phyloP scores from a whole-genome alignment of 306 rosid genomes.

The Alnus rubra region DNA sequence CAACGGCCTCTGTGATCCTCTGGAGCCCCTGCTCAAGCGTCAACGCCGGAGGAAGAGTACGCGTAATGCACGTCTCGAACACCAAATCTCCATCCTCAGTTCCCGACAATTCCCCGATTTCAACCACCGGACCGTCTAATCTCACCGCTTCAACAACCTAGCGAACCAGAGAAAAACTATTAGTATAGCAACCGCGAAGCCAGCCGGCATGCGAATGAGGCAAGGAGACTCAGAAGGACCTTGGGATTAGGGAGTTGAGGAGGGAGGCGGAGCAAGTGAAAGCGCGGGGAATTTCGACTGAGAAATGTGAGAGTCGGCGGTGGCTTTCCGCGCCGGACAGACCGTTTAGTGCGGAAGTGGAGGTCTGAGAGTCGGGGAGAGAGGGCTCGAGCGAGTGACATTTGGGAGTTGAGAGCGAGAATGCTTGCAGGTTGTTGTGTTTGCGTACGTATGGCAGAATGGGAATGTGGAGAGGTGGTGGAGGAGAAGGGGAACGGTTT shows the following conservation, averaged over 20 bases:
- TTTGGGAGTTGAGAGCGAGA: background rate
- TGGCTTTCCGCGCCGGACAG: constrained; percentile 1
- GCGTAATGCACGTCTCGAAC: constrained; percentile 70
- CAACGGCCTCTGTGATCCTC: constrained; percentile 60
- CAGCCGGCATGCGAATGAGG: background rate
- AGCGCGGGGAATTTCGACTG: constrained; percentile 3
- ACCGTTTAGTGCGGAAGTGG: background rate
- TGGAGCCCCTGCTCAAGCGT: constrained; percentile 71
- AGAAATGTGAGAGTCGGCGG: constrained; percentile 9
- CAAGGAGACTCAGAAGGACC: background rate
- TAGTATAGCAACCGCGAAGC: background rate
- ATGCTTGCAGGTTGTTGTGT: background rate
- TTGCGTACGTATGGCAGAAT: background rate
- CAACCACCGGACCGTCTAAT: constrained; percentile 35
- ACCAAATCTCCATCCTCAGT: constrained; percentile 44
- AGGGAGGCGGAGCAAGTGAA: constrained; percentile 12
- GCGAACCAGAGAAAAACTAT: background rate
- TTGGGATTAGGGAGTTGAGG: background rate
- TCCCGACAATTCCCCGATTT: constrained; percentile 26
- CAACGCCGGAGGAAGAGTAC: constrained; percentile 67
- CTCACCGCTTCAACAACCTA: constrained; percentile 33
- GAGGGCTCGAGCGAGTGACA: constrained; percentile 5
- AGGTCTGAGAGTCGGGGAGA: background rate
- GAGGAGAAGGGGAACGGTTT: background rate
- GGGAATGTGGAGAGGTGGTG: background rate